Conservation (phyloP, 179 eudicot genomes). For the Spinacia oleracea region DNA sequence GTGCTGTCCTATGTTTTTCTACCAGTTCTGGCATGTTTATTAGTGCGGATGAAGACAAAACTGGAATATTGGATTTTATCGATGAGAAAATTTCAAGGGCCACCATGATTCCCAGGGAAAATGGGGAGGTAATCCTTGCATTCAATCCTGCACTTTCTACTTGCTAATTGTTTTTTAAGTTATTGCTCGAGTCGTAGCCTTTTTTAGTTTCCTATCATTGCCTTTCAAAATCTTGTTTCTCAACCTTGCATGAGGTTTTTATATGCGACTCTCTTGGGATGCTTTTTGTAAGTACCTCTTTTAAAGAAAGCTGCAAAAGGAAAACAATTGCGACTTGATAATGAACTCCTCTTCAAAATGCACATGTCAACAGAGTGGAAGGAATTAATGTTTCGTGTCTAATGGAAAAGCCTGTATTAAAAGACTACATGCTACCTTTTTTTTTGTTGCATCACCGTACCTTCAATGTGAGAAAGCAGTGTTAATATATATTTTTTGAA, state of each 20-base stretch:
- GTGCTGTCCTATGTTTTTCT: slow-evolving; percentile 19
- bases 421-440: background rate
- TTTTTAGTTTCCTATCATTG: background rate
- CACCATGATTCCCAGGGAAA: slow-evolving; percentile 79
- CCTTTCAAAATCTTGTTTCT: background rate
- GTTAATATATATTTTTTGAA: background rate
- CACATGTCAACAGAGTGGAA: background rate
- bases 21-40: slow-evolving; percentile 91
- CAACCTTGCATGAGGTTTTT: background rate
- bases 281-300: background rate
- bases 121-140: slow-evolving; percentile 75
- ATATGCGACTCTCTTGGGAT: background rate
- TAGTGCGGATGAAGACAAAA: slow-evolving; percentile 84
- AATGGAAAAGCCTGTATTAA: background rate
- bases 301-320: background rate
- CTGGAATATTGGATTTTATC: slow-evolving; percentile 72
- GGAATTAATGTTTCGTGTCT: background rate
- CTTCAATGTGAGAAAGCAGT: background rate
- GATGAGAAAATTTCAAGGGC: slow-evolving; percentile 91
- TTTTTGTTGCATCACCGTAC: slow-evolving; percentile 7
- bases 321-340: too few species aligned
- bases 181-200: background rate
- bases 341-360: background rate
- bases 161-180: background rate
- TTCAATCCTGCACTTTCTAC: slow-evolving; percentile 1